Base-by-base conservation (phyloP, 345 rosid species). In the Barbarea vulgaris region DNA sequence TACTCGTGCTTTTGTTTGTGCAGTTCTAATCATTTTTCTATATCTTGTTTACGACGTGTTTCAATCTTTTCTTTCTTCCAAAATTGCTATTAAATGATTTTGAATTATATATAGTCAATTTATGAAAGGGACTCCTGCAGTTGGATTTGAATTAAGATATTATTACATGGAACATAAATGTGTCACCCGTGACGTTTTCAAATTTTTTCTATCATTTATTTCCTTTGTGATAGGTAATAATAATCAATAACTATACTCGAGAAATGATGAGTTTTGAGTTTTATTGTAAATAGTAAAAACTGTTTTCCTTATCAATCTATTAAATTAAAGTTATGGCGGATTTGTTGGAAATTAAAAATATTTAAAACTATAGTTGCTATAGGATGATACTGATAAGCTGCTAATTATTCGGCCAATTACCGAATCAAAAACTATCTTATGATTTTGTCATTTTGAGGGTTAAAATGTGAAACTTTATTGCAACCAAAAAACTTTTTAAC, bases 151-250 rank as follows among this genome's bases (percentile, higher is more conserved):
- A 73, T 63, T 39, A 63, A 51, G 64, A 73, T 64, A 73, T 53
- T 19, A 41, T 64, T 41, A 54, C 70, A 21, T 37, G 53, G 31
- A 51, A 72, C 56, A 53, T 64, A 42, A 54, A 64, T 53, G 63
- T 63, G 56, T 73, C 57, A 64, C 64, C 28, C 47, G 64, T 73
- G 77, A 73, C 64, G 37, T 64, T 19, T 31, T 15, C 18, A 22
- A 28, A 71, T 37, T 24, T 17, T 25, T 69, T 17, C 41, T 39
- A 6, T 12, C 10, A 25, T 34, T 33, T 15, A 0, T 42, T 8
- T 13, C 9, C 8, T 51, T 62, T 6, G 9, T 25, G 6, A 41
- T 21, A 62, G 24, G 11, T 67, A 52, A 48, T 12, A 19, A 17
- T 9, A 30, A 54, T 39, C 17, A 36, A 37, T 67, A 24, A 36